Evolutionary conservation across 345 rosid species (phyloP).

Genomic region (Geranium rotundifolium): DNA sequence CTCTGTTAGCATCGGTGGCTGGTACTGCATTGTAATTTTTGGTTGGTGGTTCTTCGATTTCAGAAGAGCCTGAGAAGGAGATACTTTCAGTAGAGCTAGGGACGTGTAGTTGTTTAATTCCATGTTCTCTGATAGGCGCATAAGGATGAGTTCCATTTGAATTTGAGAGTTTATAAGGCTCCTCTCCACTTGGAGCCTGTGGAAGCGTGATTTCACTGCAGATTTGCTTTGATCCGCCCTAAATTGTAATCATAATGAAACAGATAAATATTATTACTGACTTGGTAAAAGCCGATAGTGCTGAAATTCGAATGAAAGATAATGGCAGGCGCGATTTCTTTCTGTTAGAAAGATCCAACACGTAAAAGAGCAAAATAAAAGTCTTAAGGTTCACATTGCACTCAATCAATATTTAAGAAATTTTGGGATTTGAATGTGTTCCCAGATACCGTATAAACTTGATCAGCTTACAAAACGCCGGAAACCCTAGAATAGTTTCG

Average conservation of each 20-base stretch:
- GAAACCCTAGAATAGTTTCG: too few species aligned
- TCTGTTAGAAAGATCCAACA: too few species aligned
- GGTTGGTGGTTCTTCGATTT: constrained; percentile 21
- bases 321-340: too few species aligned
- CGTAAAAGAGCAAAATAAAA: too few species aligned
- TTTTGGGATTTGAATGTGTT: too few species aligned
- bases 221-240: constrained; percentile 68
- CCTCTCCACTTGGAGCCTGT: constrained; percentile 26
- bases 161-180: constrained; percentile 20
- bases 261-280: neutral
- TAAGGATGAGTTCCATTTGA: constrained; percentile 29
- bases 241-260: neutral
- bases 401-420: too few species aligned
- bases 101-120: constrained; percentile 18
- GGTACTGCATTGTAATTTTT: constrained; percentile 12
- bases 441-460: too few species aligned
- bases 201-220: constrained; percentile 23
- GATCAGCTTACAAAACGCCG: too few species aligned
- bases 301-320: neutral
- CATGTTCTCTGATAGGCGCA: constrained; percentile 17
- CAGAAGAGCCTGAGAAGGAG: constrained; percentile 12
- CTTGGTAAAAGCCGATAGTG: neutral
- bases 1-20: constrained; percentile 17
- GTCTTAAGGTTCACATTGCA: too few species aligned
- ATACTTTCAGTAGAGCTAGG: constrained; percentile 14